Evolutionary conservation across 768 basidiomycete species (phyloP).

Genomic region (Termitomyces titanicus): DNA sequence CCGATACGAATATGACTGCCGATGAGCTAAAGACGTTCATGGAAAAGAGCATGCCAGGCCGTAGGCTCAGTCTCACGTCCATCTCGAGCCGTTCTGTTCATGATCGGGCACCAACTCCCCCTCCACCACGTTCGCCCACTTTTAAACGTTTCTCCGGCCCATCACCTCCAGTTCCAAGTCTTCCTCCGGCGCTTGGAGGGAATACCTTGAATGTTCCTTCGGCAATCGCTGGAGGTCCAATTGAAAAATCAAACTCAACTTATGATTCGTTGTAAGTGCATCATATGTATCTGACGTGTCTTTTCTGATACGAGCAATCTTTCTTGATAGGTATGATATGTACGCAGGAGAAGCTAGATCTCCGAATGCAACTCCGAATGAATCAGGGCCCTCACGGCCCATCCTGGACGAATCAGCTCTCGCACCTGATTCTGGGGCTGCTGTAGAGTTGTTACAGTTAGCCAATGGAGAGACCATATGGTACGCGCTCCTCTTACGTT

Average conservation of each 20-base stretch:
- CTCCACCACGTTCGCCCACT: slow-evolving; percentile 59
- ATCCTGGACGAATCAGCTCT: slow-evolving; percentile 24
- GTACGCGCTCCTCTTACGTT: slow-evolving; percentile 37
- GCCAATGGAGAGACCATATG: slow-evolving; percentile 89
- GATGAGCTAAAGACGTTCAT: slow-evolving; percentile 52
- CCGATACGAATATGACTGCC: slow-evolving; percentile 56
- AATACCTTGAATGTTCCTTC: slow-evolving; percentile 35
- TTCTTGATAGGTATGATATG: slow-evolving; percentile 67
- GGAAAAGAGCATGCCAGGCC: slow-evolving; percentile 55
- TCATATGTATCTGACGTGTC: slow-evolving; percentile 6
- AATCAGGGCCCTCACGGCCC: slow-evolving; percentile 29
- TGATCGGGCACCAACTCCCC: slow-evolving; percentile 84
- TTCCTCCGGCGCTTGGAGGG: slow-evolving; percentile 46
- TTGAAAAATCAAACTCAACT: slow-evolving; percentile 66
- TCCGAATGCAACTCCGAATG: slow-evolving; percentile 28
- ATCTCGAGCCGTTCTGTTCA: slow-evolving; percentile 71
- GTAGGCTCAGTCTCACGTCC: slow-evolving; percentile 57
- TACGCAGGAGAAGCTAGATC: slow-evolving; percentile 60
- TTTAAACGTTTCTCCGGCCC: slow-evolving; percentile 64
- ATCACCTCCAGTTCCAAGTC: slow-evolving; percentile 67
- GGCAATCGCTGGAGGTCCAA: slow-evolving; percentile 32
- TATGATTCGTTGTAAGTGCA: slow-evolving; percentile 75
- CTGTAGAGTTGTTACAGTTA: slow-evolving; percentile 75
- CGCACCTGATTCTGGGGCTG: slow-evolving; percentile 50
- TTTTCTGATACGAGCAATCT: slow-evolving; percentile 15